phyloP scores from a whole-genome alignment of 208 protist species.

The Leishmania martiniquensis region DNA sequence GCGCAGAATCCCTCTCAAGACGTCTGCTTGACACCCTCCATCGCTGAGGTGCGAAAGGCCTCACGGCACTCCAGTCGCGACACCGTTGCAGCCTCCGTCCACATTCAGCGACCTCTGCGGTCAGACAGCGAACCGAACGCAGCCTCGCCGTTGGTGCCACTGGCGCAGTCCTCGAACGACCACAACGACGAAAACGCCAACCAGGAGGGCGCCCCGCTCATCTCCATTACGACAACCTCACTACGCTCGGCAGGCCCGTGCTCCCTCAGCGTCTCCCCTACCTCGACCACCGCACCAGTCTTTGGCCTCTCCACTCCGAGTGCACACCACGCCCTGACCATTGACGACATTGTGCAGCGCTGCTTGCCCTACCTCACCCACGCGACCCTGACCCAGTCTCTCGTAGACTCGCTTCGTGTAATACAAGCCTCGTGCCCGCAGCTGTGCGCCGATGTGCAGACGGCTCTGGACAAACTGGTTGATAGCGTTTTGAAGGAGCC shows the following conservation, averaged over 20 bases:
- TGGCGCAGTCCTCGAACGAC: background rate
- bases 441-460: conserved; percentile 56
- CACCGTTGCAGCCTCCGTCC: background rate
- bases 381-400: conserved; percentile 63
- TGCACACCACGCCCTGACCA: conserved; percentile 28
- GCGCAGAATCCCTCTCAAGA: background rate
- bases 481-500: conserved; percentile 70
- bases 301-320: conserved; percentile 21
- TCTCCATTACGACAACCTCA: background rate
- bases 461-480: conserved; percentile 72
- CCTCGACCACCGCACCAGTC: conserved; percentile 14
- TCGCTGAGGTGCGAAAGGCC: background rate
- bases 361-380: conserved; percentile 68
- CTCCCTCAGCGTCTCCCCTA: conserved; percentile 10
- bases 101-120: background rate
- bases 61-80: conserved; percentile 7
- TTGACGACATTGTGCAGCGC: conserved; percentile 72
- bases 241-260: conserved; percentile 7
- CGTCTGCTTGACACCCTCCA: background rate
- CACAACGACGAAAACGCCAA: background rate
- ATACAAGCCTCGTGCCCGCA: conserved; percentile 60
- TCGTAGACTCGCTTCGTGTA: conserved; percentile 59
- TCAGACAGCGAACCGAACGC: background rate
- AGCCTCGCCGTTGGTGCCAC: background rate
- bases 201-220: background rate